Evolutionary conservation across 805 yeast species (phyloP).

Genomic region (Wickerhamomyces canadensis): DNA sequence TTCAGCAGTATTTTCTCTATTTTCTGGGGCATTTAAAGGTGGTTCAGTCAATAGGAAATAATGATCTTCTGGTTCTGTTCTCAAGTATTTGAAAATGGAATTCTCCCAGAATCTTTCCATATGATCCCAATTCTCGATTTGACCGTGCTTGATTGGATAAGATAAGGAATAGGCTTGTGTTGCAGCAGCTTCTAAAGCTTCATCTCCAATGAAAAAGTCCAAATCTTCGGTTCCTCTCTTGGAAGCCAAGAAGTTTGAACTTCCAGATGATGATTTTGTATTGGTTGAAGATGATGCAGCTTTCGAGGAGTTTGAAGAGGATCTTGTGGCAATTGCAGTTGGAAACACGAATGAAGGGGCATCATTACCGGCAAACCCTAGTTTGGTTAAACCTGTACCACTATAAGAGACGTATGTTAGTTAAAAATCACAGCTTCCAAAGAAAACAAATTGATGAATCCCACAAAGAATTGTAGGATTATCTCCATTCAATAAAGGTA

Average conservation of each 20-base stretch:
- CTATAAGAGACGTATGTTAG: conserved; percentile 37
- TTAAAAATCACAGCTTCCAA: conserved; percentile 10
- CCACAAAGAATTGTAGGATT: no score
- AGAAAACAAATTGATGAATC: no score
- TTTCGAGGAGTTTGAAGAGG: conserved; percentile 45
- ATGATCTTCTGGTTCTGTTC: conserved; percentile 99
- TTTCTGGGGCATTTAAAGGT: conserved; percentile 98
- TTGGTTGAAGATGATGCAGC: conserved; percentile 23
- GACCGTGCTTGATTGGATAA: conserved; percentile 96
- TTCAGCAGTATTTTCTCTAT: conserved; percentile 97
- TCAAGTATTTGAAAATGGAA: conserved; percentile 89
- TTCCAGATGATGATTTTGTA: conserved; percentile 21
- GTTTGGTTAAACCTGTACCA: conserved; percentile 96
- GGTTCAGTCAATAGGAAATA: conserved; percentile 95
- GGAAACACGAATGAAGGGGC: conserved; percentile 97
- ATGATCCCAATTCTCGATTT: conserved; percentile 98
- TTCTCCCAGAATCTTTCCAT: conserved; percentile 99
- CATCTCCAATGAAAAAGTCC: conserved; percentile 94
- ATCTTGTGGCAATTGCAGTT: conserved; percentile 82
- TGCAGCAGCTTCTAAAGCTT: conserved; percentile 85
- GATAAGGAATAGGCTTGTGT: conserved; percentile 84
- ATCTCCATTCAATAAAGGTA: neutral
- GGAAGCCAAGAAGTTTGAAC: conserved; percentile 36
- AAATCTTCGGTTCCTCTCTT: conserved; percentile 91
- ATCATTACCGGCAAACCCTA: conserved; percentile 98